phyloP scores from a whole-genome alignment of 148 eudicot species.

The Rhododendron vialii region DNA sequence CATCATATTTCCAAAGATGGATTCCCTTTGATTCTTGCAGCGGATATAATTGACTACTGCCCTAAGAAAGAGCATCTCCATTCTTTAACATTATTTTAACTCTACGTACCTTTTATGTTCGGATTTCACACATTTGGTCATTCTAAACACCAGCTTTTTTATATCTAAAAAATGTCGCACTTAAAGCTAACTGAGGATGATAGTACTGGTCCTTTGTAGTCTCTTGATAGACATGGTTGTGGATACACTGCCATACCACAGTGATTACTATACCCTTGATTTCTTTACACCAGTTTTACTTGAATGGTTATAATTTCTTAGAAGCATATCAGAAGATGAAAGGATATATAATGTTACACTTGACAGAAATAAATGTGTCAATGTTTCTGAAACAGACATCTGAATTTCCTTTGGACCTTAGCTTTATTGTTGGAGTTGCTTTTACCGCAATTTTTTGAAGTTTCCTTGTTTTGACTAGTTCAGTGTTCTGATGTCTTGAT shows the following conservation, averaged over 20 bases:
- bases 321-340: background rate
- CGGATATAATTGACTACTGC: background rate
- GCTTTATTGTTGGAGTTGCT: background rate
- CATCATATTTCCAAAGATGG: background rate
- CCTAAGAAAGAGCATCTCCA: background rate
- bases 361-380: background rate
- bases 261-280: background rate
- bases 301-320: background rate
- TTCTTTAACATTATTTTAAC: background rate
- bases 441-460: background rate
- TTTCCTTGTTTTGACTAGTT: background rate
- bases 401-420: background rate
- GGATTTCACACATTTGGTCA: background rate
- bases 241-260: background rate
- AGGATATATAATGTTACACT: background rate
- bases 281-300: background rate
- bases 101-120: background rate
- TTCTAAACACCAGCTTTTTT: background rate
- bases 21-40: background rate
- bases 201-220: background rate
- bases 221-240: background rate
- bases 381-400: background rate
- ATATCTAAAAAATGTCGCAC: background rate
- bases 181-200: background rate
- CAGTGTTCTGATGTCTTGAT: conserved; percentile 9